Base-by-base conservation (phyloP, 2,329 filamentous ascomycete species). In the Hypoxylon rubiginosum region DNA sequence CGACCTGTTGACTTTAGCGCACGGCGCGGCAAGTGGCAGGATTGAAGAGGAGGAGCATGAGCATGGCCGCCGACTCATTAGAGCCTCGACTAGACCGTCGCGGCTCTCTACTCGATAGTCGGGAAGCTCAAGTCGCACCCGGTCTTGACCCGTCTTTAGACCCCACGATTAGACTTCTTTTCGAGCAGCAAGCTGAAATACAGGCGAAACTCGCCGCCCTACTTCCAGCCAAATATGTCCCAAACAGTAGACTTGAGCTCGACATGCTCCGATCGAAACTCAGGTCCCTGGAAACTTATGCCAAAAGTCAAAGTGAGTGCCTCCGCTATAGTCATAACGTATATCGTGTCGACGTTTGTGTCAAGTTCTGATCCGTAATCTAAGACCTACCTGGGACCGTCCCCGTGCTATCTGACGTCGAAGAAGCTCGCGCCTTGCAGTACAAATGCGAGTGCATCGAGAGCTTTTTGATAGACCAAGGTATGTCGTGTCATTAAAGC, bases 381-480 rank as follows among this genome's bases (percentile, higher is more conserved):
- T 36, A 73, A 84, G 82, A 81, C 58, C 67, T 83, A 50, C 73
- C 77, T 32, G 75, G 78, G 46, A 77, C 76, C 66, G 73, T 84
- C 51, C 82, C 83, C 24, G 77, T 81, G 67, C 76, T 87, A 58
- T 88, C 85, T 57, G 84, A 87, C 67, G 80, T 83, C 24, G 86
- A 88, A 75, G 86, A 88, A 74, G 86, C 86, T 26, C 81, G 86
- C 60, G 80, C 82, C 39, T 77, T 88, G 57, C 86, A 88, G 74
- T 86, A 88, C 71, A 83, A 83, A 69, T 88, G 86, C 76, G 86
- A 88, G 76, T 86, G 84, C 74, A 83, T 88, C 58, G 85, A 88
- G 72, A 80, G 79, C 55, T 82, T 82, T 60, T 84, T 85, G 71
- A 74, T 85, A 66, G 81, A 84, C 17, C 77, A 82, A 76, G 83